Base-by-base conservation (phyloP, 2,329 filamentous ascomycete species). In the Metarhizium anisopliae region DNA sequence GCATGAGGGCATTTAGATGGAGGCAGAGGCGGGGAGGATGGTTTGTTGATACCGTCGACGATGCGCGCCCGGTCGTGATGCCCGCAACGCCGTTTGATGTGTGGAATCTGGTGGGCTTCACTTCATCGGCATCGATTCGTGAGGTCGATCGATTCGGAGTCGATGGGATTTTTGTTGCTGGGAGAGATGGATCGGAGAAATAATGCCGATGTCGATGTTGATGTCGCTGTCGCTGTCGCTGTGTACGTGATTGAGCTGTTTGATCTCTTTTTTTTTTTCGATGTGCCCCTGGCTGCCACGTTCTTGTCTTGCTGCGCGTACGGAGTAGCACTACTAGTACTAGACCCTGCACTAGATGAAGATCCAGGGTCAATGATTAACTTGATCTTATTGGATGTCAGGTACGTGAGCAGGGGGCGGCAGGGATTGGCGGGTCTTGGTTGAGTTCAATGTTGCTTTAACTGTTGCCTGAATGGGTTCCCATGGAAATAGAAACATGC, bases 1-100 rank as follows among this genome's bases (percentile, higher is more conserved):
- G 69, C 71, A 73, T 72, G 56, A 56, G 62, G 35, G 51, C 56
- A 51, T 58, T 25, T 47, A 50, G 53, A 25, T 5, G 40, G 13
- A 13, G 51, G 36, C 13, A 29, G 4, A 13, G 51, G 25, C 42
- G 42, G 6, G 42, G 16, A 7, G 6, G 6, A 5, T 45, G 4
- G 42, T 8, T 20, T 20, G 16, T 45, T 18, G 42, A 16, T 40
- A 5, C 5, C 38, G 38, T 13, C 38, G 38, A 11, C 5, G 38
- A 16, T 40, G 11, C 25, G 25, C 25, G 25, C 25, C 25, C 25
- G 25, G 25, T 25, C 25, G 38, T 40, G 11, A 25, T 40, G 38
- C 38, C 10, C 38, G 38, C 38, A 40, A 40, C 38, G 13, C 11
- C 38, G 38, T 40, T 40, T 40, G 38, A 13, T 40, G 38, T 2